Conservation (phyloP, 2,329 filamentous ascomycete species). For the Fusarium sp. region DNA sequence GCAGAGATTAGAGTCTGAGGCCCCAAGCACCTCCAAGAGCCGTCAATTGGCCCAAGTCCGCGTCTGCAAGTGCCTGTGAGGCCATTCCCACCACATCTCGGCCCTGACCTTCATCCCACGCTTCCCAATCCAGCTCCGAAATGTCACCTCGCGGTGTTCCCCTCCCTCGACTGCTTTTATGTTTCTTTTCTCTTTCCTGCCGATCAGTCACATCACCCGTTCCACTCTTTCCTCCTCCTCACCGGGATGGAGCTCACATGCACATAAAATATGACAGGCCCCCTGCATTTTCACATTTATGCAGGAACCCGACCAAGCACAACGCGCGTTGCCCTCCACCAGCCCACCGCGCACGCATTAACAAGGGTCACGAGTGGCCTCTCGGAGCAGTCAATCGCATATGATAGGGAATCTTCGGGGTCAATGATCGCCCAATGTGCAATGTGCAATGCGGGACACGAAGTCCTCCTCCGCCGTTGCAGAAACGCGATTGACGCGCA, state of each 20-base stretch:
- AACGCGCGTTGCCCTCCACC: slow-evolving; percentile 14
- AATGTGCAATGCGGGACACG: neutral
- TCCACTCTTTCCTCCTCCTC: neutral
- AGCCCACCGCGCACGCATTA: slow-evolving; percentile 2
- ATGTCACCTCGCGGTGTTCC: slow-evolving; percentile 15
- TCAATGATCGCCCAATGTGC: slow-evolving; percentile 9
- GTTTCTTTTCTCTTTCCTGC: slow-evolving; percentile 18
- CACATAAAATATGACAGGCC: slow-evolving; percentile 24
- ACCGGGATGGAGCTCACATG: slow-evolving; percentile 25
- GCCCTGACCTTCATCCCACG: neutral
- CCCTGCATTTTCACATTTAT: slow-evolving; percentile 45
- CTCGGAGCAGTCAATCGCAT: slow-evolving; percentile 7
- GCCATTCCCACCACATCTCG: slow-evolving; percentile 33
- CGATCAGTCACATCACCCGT: slow-evolving; percentile 28
- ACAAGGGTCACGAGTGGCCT: slow-evolving; percentile 15
- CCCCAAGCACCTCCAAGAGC: neutral
- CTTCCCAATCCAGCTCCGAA: slow-evolving; percentile 4
- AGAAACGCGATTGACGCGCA: slow-evolving; percentile 22
- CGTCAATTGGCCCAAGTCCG: neutral
- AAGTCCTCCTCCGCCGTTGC: neutral
- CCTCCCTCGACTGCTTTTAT: neutral
- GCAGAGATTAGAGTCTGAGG: slow-evolving; percentile 2
- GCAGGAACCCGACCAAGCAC: slow-evolving; percentile 47
- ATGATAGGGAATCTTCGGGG: neutral
- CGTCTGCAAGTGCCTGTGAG: slow-evolving; percentile 11